These are phyloP conservation scores for Triticum turgidum DNA, from an alignment of 176 grass and related monocot species.

Conservation along the genomic window DNA sequence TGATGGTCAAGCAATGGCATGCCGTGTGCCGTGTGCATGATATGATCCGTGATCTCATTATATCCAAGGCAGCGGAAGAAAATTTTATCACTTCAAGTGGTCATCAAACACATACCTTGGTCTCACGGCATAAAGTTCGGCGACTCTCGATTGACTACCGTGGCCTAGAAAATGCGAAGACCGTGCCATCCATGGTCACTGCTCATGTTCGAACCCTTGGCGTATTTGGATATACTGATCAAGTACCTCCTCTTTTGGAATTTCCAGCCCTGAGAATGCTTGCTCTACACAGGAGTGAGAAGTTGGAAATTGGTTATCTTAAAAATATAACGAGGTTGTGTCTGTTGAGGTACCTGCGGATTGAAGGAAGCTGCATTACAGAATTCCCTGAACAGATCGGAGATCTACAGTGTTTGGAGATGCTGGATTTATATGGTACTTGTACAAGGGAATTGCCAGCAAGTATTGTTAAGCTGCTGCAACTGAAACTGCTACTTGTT, in stretches of 20 bases:
- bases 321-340: too few relatives aligned
- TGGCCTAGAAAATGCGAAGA: neutral
- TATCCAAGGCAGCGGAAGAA: slow-evolving; percentile 17
- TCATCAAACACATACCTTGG: neutral
- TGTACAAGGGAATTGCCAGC: too few relatives aligned
- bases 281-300: slow-evolving; percentile 10
- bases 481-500: too few relatives aligned
- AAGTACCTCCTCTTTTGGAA: neutral
- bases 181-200: neutral
- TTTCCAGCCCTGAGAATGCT: slow-evolving; percentile 3
- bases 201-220: slow-evolving; percentile 27
- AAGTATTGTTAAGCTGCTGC: too few relatives aligned
- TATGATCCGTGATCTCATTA: slow-evolving; percentile 34
- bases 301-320: too few relatives aligned
- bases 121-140: neutral
- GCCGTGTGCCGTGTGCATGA: neutral
- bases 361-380: too few relatives aligned
- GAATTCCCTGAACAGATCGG: too few relatives aligned
- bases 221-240: slow-evolving; percentile 4
- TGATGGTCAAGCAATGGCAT: neutral
- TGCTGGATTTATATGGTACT: too few relatives aligned
- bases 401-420: too few relatives aligned
- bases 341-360: too few relatives aligned
- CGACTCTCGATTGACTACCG: slow-evolving; percentile 12
- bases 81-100: slow-evolving; percentile 14